Percentiles rank a stretch among this genome's conserved stretches.
phyloP scores from a whole-genome alignment of 2,329 filamentous ascomycete species.

The Neopestalotiopsis sp. region DNA sequence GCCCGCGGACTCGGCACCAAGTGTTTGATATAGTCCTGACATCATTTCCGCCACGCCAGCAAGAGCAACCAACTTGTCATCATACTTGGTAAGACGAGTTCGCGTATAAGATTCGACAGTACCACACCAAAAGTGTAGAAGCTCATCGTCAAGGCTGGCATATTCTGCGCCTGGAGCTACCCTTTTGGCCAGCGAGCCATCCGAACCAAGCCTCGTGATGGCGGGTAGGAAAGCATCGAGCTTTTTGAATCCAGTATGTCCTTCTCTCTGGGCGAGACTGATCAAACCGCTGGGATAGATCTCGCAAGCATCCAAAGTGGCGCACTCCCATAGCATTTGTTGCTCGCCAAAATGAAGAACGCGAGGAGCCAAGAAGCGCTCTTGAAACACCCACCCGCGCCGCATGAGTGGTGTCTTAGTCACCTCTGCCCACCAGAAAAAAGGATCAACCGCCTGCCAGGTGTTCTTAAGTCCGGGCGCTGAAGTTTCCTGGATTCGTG shows the following conservation, averaged over 20 bases:
- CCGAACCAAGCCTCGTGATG: background rate
- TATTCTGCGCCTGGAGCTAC: background rate
- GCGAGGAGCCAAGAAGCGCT: conserved; percentile 3
- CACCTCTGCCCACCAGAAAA: conserved; percentile 19
- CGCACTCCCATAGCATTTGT: conserved; percentile 17
- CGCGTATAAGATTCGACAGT: conserved; percentile 13
- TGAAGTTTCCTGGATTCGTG: background rate
- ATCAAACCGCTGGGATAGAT: conserved; percentile 6
- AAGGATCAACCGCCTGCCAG: conserved; percentile 4
- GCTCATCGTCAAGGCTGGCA: background rate
- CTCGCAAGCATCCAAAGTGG: conserved; percentile 18
- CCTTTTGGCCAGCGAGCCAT: background rate
- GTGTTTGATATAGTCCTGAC: background rate
- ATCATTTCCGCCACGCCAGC: conserved; percentile 16
- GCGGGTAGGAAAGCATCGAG: background rate
- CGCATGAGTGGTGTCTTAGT: conserved; percentile 8
- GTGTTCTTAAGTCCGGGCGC: background rate
- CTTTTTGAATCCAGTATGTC: conserved; percentile 15
- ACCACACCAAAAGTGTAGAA: conserved; percentile 17
- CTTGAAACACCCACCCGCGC: conserved; percentile 9
- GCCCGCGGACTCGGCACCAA: background rate
- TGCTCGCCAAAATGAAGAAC: conserved; percentile 6
- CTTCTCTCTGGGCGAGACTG: too few relatives aligned
- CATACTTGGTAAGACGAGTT: background rate
- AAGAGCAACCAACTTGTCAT: conserved; percentile 17